Evolutionary conservation across 2,329 filamentous ascomycete genomes (phyloP).

Genomic region (Kalaharituber pfeilii): DNA sequence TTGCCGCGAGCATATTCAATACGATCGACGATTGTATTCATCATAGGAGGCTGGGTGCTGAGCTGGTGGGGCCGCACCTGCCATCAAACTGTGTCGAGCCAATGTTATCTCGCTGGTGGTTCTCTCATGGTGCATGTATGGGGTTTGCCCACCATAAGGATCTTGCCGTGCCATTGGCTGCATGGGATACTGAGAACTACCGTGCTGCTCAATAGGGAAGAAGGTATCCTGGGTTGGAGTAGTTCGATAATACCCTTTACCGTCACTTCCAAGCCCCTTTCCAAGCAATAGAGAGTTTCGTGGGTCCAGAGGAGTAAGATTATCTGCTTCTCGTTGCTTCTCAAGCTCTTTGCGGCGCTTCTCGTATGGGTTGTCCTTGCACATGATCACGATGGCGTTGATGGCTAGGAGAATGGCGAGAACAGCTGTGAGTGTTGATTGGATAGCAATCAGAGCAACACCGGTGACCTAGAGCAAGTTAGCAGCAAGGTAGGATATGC

Average conservation of each 20-base stretch:
- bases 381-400: constrained; percentile 69
- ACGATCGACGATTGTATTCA: neutral
- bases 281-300: constrained; percentile 71
- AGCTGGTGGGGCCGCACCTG: neutral
- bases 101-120: neutral
- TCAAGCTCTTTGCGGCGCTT: constrained; percentile 76
- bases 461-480: constrained; percentile 30
- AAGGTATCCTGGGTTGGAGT: constrained; percentile 20
- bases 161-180: neutral
- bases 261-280: constrained; percentile 12
- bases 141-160: neutral
- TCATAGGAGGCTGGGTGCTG: neutral
- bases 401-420: constrained; percentile 75
- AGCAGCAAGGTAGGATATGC: neutral
- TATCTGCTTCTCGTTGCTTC: constrained; percentile 45
- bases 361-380: constrained; percentile 77
- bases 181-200: neutral
- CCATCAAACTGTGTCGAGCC: neutral
- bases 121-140: neutral
- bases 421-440: constrained; percentile 63
- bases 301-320: constrained; percentile 69
- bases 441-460: constrained; percentile 81
- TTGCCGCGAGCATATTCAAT: neutral
- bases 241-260: constrained; percentile 21
- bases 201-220: constrained; percentile 7